Evolutionary conservation across 257 asterid species (phyloP).

Genomic region (Osmanthus fragrans): DNA sequence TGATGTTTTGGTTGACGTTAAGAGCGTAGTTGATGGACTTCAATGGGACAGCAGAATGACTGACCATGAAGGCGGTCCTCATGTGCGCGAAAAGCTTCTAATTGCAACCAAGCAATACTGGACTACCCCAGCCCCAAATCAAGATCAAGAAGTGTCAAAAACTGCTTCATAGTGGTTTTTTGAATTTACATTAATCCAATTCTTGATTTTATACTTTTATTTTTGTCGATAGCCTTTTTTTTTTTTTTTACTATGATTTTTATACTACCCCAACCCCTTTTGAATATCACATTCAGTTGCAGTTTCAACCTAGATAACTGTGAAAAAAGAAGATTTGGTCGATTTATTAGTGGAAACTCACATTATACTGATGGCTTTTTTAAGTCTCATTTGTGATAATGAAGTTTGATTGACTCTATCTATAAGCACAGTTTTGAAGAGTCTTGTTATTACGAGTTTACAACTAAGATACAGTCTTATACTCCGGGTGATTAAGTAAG

Average conservation of each 20-base stretch:
- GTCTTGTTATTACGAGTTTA: background rate
- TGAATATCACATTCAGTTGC: background rate
- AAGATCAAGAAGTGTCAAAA: slow-evolving; percentile 29
- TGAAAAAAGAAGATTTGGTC: background rate
- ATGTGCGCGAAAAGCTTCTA: slow-evolving; percentile 72
- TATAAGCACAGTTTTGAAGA: background rate
- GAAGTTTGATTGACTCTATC: background rate
- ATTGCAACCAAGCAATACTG: slow-evolving; percentile 85
- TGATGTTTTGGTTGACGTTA: slow-evolving; percentile 59
- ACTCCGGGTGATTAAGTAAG: too few species aligned
- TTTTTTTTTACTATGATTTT: background rate
- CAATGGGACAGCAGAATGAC: slow-evolving; percentile 84
- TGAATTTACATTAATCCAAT: background rate
- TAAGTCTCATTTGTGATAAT: background rate
- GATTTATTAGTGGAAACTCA: background rate
- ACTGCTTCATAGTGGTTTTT: slow-evolving; percentile 34
- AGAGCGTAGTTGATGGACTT: slow-evolving; percentile 62
- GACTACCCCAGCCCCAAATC: slow-evolving; percentile 63
- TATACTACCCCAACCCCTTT: background rate
- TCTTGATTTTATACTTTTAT: background rate
- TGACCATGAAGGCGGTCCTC: slow-evolving; percentile 89
- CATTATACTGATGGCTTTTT: background rate
- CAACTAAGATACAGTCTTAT: background rate
- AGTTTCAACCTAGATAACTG: background rate
- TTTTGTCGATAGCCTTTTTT: slow-evolving; percentile 25